Conservation (phyloP, 2,329 filamentous ascomycete species). For the Alternaria infectoria region DNA sequence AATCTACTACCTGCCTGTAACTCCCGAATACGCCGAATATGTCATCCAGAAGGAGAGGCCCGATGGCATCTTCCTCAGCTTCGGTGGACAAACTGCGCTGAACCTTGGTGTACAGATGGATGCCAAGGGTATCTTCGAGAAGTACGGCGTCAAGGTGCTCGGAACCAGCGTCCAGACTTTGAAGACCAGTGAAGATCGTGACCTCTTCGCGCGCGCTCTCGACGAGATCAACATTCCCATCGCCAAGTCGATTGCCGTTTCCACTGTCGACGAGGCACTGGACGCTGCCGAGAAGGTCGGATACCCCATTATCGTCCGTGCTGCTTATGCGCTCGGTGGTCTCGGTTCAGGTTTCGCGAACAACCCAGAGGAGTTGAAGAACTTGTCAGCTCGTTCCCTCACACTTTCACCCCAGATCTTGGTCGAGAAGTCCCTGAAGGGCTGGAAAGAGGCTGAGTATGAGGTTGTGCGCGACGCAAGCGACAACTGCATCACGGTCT, state of each 20-base stretch:
- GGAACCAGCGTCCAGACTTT: conserved; percentile 94
- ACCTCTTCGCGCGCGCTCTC: conserved; percentile 92
- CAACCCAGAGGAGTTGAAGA: conserved; percentile 90
- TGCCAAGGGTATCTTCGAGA: conserved; percentile 91
- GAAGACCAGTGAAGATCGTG: conserved; percentile 93
- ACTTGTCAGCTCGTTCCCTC: conserved; percentile 89
- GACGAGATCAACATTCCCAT: conserved; percentile 98
- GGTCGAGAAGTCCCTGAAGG: conserved; percentile 98
- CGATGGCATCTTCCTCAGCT: conserved; percentile 96
- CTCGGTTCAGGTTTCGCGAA: conserved; percentile 95
- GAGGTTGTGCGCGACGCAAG: conserved; percentile 96
- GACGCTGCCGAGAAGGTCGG: conserved; percentile 85
- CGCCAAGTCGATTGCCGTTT: conserved; percentile 91
- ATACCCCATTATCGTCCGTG: conserved; percentile 97
- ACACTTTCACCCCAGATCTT: conserved; percentile 95
- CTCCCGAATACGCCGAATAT: conserved; percentile 95
- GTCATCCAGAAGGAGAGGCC: conserved; percentile 96
- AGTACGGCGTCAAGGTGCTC: conserved; percentile 93
- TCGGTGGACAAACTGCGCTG: conserved; percentile 95
- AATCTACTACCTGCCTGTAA: conserved; percentile 97
- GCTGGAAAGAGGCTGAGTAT: conserved; percentile 99
- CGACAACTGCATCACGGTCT: conserved; percentile 99
- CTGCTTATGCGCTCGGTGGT: conserved; percentile 94
- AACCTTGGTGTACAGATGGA: conserved; percentile 98
- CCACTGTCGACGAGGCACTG: conserved; percentile 89